These are phyloP conservation scores for Erysiphe pulchra DNA, from an alignment of 2,329 filamentous ascomycete genomes.

Conservation along the genomic window DNA sequence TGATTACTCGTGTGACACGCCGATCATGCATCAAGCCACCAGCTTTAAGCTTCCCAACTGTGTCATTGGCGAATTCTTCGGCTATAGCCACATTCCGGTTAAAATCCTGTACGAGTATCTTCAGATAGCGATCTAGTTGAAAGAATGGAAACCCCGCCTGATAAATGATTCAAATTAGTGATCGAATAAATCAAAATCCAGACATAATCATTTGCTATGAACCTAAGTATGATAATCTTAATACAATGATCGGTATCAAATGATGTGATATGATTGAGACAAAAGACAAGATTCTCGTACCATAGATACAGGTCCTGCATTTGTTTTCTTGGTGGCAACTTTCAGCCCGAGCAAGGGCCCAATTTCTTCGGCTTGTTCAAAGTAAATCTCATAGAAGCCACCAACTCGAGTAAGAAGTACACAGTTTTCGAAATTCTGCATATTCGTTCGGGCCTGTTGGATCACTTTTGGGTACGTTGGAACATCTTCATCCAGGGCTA, in stretches of 20 bases:
- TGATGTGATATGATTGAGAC: no score
- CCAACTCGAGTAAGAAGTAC: slow-evolving; percentile 80
- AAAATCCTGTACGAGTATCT: slow-evolving; percentile 73
- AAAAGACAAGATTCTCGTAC: slow-evolving; percentile 17
- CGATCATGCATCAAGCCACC: slow-evolving; percentile 68
- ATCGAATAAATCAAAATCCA: not conserved
- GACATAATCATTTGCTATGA: no score
- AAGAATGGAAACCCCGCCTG: slow-evolving; percentile 82
- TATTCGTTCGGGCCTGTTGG: slow-evolving; percentile 66
- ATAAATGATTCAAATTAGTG: not conserved
- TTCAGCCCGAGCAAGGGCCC: slow-evolving; percentile 74
- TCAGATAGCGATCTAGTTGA: slow-evolving; percentile 79
- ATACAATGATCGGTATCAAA: no score
- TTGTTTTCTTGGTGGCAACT: slow-evolving; percentile 58
- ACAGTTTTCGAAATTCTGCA: slow-evolving; percentile 74
- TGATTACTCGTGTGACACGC: slow-evolving; percentile 65
- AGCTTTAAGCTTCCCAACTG: slow-evolving; percentile 41
- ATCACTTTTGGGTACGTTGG: slow-evolving; percentile 64
- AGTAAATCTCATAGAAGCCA: slow-evolving; percentile 94
- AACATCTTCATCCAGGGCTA: slow-evolving; percentile 16
- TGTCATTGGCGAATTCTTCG: slow-evolving; percentile 65
- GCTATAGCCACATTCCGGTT: slow-evolving; percentile 81
- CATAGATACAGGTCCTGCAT: slow-evolving; percentile 55
- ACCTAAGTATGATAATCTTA: no score
- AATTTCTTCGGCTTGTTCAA: slow-evolving; percentile 78